These are phyloP conservation scores for Penicillium polonicum DNA, from an alignment of 2,329 filamentous ascomycete species.

Conservation along the genomic window DNA sequence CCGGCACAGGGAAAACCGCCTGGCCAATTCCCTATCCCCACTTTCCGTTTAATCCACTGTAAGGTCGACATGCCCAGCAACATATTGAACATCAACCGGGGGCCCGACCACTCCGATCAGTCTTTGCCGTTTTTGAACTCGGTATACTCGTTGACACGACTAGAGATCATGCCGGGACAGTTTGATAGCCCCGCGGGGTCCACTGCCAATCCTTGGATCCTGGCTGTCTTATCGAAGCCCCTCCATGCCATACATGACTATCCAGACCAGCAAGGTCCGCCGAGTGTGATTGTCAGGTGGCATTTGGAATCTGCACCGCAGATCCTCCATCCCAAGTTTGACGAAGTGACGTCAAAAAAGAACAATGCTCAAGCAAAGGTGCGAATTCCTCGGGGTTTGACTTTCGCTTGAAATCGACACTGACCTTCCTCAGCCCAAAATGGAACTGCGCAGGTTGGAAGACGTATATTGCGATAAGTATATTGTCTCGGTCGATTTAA, in stretches of 20 bases:
- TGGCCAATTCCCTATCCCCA: conserved; percentile 35
- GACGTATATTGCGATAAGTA: conserved; percentile 69
- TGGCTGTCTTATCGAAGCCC: conserved; percentile 69
- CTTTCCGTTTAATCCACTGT: conserved; percentile 38
- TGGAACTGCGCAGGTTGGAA: conserved; percentile 62
- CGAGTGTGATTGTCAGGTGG: conserved; percentile 81
- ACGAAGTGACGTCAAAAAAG: conserved; percentile 68
- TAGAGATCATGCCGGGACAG: conserved; percentile 70
- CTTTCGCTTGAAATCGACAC: conserved; percentile 12
- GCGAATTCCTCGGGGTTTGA: conserved; percentile 1
- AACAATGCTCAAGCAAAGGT: conserved; percentile 50
- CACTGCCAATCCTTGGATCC: conserved; percentile 60
- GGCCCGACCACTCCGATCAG: conserved; percentile 26
- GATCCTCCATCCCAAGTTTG: conserved; percentile 71
- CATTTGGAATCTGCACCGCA: conserved; percentile 67
- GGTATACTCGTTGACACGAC: conserved; percentile 65
- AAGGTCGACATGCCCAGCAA: conserved; percentile 39
- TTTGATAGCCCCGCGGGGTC: conserved; percentile 58
- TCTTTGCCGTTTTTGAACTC: conserved; percentile 29
- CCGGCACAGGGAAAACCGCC: conserved; percentile 44
- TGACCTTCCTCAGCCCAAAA: conserved; percentile 42
- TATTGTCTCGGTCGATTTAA: conserved; percentile 64
- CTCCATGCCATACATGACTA: conserved; percentile 52
- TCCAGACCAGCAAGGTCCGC: conserved; percentile 62
- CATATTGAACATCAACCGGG: conserved; percentile 29